Evolutionary conservation across 164 flowering plant genomes (phyloP).

Genomic region (Saururus chinensis): DNA sequence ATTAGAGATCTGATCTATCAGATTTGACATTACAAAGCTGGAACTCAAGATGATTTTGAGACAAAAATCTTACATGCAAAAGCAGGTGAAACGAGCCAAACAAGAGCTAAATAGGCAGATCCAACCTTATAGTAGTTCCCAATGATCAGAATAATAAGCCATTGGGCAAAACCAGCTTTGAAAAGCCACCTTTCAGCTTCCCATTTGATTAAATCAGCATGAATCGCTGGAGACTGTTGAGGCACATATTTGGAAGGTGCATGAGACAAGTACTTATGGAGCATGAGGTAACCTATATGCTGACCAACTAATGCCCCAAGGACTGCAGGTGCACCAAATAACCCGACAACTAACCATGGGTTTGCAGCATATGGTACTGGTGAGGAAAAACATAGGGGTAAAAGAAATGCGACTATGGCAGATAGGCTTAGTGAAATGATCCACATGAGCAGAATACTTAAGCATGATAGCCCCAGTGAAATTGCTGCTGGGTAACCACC

Average conservation of each 20-base stretch:
- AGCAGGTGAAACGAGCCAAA: constrained; percentile 81
- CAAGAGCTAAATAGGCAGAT: constrained; percentile 74
- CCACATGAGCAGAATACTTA: constrained; percentile 73
- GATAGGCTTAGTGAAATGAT: constrained; percentile 58
- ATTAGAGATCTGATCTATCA: constrained; percentile 1
- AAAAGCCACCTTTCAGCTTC: constrained; percentile 96
- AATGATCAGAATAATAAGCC: constrained; percentile 58
- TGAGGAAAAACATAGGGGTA: constrained; percentile 51
- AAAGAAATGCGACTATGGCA: constrained; percentile 45
- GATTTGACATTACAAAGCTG: neutral
- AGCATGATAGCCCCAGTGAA: constrained; percentile 52
- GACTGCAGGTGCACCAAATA: constrained; percentile 81
- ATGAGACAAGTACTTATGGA: constrained; percentile 34
- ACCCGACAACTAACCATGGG: constrained; percentile 76
- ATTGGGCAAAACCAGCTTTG: constrained; percentile 80
- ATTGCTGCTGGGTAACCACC: constrained; percentile 68
- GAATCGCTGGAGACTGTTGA: constrained; percentile 23
- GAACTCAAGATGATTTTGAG: neutral
- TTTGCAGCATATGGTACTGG: constrained; percentile 71
- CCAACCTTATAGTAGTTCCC: constrained; percentile 69
- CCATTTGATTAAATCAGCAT: constrained; percentile 39
- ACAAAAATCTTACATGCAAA: constrained; percentile 69
- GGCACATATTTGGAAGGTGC: constrained; percentile 29
- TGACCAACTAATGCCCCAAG: constrained; percentile 89
- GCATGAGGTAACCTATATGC: constrained; percentile 57